phyloP scores from a whole-genome alignment of 768 basidiomycete genomes.

The Trametes maxima region DNA sequence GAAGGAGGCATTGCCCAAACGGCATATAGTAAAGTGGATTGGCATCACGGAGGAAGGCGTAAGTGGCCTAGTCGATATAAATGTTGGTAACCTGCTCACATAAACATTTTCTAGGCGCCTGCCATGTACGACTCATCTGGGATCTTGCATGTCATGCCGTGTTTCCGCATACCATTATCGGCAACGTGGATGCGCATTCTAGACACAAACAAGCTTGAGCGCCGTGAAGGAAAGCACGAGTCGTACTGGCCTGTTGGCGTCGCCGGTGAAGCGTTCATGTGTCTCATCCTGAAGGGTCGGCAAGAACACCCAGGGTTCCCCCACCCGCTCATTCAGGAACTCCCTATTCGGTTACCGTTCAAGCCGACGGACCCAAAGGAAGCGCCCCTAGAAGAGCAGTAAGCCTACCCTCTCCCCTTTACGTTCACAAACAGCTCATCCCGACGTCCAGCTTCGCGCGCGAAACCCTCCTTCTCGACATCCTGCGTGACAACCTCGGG shows the following conservation, averaged over 20 bases:
- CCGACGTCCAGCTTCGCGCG: constrained; percentile 65
- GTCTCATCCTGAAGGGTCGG: constrained; percentile 90
- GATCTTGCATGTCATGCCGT: constrained; percentile 79
- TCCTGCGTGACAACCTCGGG: constrained; percentile 71
- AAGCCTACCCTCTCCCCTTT: constrained; percentile 24
- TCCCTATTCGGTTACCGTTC: constrained; percentile 84
- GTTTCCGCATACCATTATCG: constrained; percentile 85
- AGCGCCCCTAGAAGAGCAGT: constrained; percentile 78
- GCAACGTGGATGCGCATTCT: constrained; percentile 89
- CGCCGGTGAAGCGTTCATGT: constrained; percentile 74
- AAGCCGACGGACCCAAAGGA: constrained; percentile 64
- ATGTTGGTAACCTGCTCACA: no score
- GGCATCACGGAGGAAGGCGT: constrained; percentile 91
- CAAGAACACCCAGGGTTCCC: constrained; percentile 91
- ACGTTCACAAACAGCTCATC: constrained; percentile 1
- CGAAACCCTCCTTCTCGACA: constrained; percentile 70
- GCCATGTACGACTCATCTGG: constrained; percentile 90
- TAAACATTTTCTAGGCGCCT: constrained; percentile 64
- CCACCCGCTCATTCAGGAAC: constrained; percentile 85
- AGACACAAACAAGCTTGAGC: constrained; percentile 79
- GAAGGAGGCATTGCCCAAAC: constrained; percentile 81
- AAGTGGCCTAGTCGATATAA: no score
- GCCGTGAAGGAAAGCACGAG: constrained; percentile 88
- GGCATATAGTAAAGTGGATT: constrained; percentile 83
- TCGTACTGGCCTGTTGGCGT: constrained; percentile 96